Base-by-base conservation (phyloP, 2,329 filamentous ascomycete species). In the Fusarium floridanum region DNA sequence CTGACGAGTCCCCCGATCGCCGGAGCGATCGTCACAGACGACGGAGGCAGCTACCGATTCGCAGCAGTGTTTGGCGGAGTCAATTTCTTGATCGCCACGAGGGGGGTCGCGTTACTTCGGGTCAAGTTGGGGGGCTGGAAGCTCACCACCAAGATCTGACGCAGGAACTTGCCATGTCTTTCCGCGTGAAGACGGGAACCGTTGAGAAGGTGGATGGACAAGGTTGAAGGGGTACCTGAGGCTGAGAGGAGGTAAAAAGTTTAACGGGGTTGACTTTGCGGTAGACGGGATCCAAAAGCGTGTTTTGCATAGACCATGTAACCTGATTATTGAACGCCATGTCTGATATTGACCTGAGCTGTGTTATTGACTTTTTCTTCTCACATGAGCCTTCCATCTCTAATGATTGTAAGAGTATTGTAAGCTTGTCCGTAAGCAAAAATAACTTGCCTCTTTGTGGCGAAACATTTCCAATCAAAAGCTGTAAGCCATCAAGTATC, bases 11-110 rank as follows among this genome's bases (percentile, higher is more conserved):
- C 68, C 12, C 71, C 70, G 24, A 74, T 74, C 16, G 57, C 70
- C 4, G 68, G 71, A 53, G 66, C 22, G 6, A 73, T 75, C 27
- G 45, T 70, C 16, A 50, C 64, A 9, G 60, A 61, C 11, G 73
- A 73, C 43, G 59, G 56, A 6, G 73, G 69, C 11, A 69, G 72
- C 62, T 74, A 74, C 27, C 62, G 53, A 20, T 75, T 70, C 20
- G 71, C 73, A n/a, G 73, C 73, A 5, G 64, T 72, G 8, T 73
- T 75, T 65, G 39, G 68, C 22, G 71, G 73, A 14, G 50, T 74
- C 29, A 74, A 70, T 61, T 72, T 74, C 24, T 20, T 68, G 8
- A 61, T 76, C n/a, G 72, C 73, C 11, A 55, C 37, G 5, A 14
- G 66, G 22, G 72, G 72, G 11, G 64, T 75, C n/a, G 66, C 29